Percentiles rank a stretch among this genome's conserved stretches.
These are phyloP conservation scores for Xylaria sp. DNA, from an alignment of 2,329 filamentous ascomycete species.

Conservation along the genomic window DNA sequence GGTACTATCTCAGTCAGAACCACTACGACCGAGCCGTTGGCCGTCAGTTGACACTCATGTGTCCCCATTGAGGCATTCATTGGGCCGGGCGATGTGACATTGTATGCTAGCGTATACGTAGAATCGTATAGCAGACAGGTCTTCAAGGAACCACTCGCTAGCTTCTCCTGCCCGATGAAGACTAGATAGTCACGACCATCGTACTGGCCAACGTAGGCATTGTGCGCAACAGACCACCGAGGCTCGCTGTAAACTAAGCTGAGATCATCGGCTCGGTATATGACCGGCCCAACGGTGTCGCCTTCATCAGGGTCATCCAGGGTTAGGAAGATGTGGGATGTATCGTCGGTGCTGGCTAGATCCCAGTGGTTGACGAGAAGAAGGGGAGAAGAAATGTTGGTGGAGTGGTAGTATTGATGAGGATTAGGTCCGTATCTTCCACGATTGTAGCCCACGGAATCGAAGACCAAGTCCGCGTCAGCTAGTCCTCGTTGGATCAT, in stretches of 20 bases:
- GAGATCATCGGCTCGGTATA: conserved; percentile 33
- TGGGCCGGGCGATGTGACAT: conserved; percentile 13
- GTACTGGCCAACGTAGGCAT: conserved; percentile 13
- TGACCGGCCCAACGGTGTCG: conserved; percentile 31
- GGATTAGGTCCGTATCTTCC: conserved; percentile 29
- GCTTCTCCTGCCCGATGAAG: conserved; percentile 11
- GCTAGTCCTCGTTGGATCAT: conserved; percentile 13
- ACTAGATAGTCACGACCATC: conserved; percentile 16
- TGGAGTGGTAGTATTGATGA: conserved; percentile 33
- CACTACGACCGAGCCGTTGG: conserved; percentile 21
- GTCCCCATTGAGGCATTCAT: conserved; percentile 15
- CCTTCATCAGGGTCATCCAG: conserved; percentile 19
- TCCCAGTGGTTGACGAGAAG: conserved; percentile 34
- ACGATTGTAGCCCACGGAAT: conserved; percentile 28
- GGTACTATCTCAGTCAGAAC: conserved; percentile 20
- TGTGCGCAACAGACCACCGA: conserved; percentile 14
- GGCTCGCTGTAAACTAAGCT: conserved; percentile 36
- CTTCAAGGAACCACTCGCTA: conserved; percentile 2
- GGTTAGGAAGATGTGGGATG: conserved; percentile 34
- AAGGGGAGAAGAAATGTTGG: conserved; percentile 32
- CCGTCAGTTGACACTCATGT: conserved; percentile 27
- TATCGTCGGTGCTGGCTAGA: conserved; percentile 24
- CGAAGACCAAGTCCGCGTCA: conserved; percentile 26
- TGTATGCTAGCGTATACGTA: conserved; percentile 24
- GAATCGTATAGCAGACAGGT: conserved; percentile 22